Percentiles rank a stretch among this genome's conserved stretches.
Evolutionary conservation across 192 early-diverging fungal species (phyloP).

Genomic region (Backusella macrospora): DNA sequence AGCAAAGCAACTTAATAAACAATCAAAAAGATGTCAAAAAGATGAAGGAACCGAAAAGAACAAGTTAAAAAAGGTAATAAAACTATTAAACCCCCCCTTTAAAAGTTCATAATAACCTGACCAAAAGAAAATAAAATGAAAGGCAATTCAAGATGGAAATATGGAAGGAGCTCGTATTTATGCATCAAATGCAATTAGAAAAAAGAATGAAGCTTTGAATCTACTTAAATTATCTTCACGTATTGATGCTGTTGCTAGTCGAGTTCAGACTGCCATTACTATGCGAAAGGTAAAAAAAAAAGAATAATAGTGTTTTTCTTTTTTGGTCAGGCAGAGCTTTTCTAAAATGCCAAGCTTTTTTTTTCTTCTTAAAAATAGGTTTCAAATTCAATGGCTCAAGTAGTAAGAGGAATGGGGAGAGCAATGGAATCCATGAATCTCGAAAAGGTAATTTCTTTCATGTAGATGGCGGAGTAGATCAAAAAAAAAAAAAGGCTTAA

Average conservation of each 20-base stretch:
- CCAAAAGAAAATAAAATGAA: background rate
- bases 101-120: too few species aligned
- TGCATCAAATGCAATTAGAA: slow-evolving; percentile 95
- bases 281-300: slow-evolving; percentile 69
- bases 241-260: slow-evolving; percentile 88
- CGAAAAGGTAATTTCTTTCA: slow-evolving; percentile 83
- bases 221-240: slow-evolving; percentile 84
- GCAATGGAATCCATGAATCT: slow-evolving; percentile 92
- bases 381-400: slow-evolving; percentile 72
- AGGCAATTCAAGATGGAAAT: slow-evolving; percentile 93
- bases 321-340: too few species aligned
- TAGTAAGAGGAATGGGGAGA: slow-evolving; percentile 92
- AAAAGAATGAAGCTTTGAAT: slow-evolving; percentile 94
- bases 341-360: too few species aligned
- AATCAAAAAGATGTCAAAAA: slow-evolving; percentile 84
- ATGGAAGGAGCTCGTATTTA: slow-evolving; percentile 93
- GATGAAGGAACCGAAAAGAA: slow-evolving; percentile 79
- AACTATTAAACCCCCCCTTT: too few species aligned
- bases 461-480: background rate
- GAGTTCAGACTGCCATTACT: slow-evolving; percentile 92
- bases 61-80: slow-evolving; percentile 84
- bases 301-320: too few species aligned
- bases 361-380: slow-evolving; percentile 8
- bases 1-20: slow-evolving; percentile 84
- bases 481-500: background rate